Percentiles rank a stretch among this genome's conserved stretches.
Conservation (phyloP, 306 rosid genomes). For the Cicer yamashitae region DNA sequence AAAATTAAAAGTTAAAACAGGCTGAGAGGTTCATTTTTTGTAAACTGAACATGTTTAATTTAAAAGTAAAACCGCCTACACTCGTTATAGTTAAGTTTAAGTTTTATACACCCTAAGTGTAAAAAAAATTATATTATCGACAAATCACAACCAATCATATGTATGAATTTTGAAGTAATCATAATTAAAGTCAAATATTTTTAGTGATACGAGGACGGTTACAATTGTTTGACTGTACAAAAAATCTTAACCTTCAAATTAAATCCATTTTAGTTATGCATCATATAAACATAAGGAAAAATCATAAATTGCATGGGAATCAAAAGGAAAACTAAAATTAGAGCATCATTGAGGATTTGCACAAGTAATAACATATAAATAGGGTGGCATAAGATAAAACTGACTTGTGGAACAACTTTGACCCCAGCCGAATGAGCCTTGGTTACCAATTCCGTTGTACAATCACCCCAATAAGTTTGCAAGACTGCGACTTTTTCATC, state of each 20-base stretch:
- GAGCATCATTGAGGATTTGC: neutral
- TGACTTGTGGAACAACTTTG: conserved; percentile 82
- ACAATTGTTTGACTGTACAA: too few species aligned
- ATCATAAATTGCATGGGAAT: conserved; percentile 11
- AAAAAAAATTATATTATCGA: too few species aligned
- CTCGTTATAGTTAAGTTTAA: neutral
- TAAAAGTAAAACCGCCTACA: neutral
- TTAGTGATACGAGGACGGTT: too few species aligned
- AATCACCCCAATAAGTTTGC: conserved; percentile 85
- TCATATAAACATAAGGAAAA: neutral
- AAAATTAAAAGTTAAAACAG: neutral
- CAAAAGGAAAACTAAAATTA: neutral
- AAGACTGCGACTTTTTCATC: conserved; percentile 81
- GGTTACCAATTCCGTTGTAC: conserved; percentile 64
- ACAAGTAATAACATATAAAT: neutral
- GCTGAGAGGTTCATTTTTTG: neutral
- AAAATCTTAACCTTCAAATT: too few species aligned
- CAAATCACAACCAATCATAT: too few species aligned
- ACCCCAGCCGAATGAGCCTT: conserved; percentile 80
- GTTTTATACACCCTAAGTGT: too few species aligned
- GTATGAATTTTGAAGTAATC: too few species aligned
- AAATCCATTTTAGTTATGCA: neutral
- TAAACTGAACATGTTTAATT: conserved; percentile 16
- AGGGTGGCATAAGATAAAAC: conserved; percentile 35
- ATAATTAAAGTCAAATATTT: too few species aligned